A percentile compares a stretch with the other conserved stretches of the same genome.
Conservation (phyloP, 106 monocot species). For the Acorus calamus region DNA sequence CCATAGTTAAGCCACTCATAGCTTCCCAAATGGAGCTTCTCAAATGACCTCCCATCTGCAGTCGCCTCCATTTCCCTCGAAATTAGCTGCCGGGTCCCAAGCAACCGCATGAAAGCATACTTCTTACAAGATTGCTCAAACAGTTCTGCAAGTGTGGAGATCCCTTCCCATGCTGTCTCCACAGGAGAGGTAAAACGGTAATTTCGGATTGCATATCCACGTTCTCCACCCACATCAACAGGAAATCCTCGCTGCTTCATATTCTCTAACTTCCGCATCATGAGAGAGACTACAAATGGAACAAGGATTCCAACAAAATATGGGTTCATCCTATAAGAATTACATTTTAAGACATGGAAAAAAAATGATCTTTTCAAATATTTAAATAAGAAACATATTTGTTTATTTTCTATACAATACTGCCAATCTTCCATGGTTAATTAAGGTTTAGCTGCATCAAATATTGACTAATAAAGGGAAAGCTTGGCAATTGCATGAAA, state of each 20-base stretch:
- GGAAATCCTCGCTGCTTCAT: constrained; percentile 67
- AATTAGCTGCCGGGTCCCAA: constrained; percentile 74
- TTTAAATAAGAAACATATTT: too few species aligned
- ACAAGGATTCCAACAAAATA: constrained; percentile 55
- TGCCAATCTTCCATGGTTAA: too few species aligned
- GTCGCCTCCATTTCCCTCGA: constrained; percentile 49
- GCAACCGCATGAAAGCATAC: constrained; percentile 30
- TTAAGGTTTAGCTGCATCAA: too few species aligned
- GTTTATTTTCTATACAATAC: too few species aligned
- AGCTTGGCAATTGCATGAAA: too few species aligned
- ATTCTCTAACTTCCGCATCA: constrained; percentile 32
- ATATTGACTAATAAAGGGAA: too few species aligned
- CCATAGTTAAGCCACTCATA: constrained; percentile 77
- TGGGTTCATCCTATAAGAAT: constrained; percentile 37
- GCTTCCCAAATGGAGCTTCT: constrained; percentile 85
- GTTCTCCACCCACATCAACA: constrained; percentile 72
- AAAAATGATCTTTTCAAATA: too few species aligned
- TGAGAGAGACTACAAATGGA: constrained; percentile 37
- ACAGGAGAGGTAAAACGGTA: constrained; percentile 46
- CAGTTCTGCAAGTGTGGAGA: constrained; percentile 67
- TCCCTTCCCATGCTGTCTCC: constrained; percentile 70
- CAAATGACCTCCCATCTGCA: constrained; percentile 76
- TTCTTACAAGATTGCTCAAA: constrained; percentile 77
- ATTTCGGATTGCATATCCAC: constrained; percentile 73
- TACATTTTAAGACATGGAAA: too few species aligned